Evolutionary conservation across 2,329 filamentous ascomycete species (phyloP).

Genomic region (Penicillium sp.): DNA sequence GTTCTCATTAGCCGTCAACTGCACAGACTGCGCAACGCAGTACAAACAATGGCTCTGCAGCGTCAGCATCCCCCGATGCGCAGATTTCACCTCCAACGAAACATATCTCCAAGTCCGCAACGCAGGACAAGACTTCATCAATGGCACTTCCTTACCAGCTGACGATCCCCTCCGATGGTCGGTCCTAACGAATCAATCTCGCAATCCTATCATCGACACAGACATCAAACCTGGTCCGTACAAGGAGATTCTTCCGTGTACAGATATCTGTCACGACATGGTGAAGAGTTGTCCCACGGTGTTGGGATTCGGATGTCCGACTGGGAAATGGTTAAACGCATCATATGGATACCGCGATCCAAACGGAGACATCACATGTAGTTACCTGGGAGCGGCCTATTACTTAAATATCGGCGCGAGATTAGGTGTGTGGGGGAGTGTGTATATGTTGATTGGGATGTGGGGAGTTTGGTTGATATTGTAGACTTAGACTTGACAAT

Average conservation of each 20-base stretch:
- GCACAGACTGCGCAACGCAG: conserved; percentile 71
- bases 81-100: conserved; percentile 68
- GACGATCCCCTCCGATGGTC: conserved; percentile 32
- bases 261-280: conserved; percentile 82
- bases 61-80: conserved; percentile 87
- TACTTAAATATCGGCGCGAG: conserved; percentile 43
- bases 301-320: conserved; percentile 75
- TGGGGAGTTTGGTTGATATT: conserved; percentile 15
- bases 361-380: conserved; percentile 54
- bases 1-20: conserved; percentile 79
- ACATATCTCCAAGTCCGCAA: conserved; percentile 69
- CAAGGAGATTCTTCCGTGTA: conserved; percentile 87
- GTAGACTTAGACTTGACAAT: conserved; percentile 3
- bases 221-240: conserved; percentile 81
- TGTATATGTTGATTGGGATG: conserved; percentile 19
- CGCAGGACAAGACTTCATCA: conserved; percentile 67
- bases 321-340: conserved; percentile 47
- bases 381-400: conserved; percentile 62
- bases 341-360: conserved; percentile 52
- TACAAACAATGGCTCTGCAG: conserved; percentile 97
- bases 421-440: conserved; percentile 9
- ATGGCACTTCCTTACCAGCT: conserved; percentile 59
- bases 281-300: conserved; percentile 80
- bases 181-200: conserved; percentile 57
- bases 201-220: conserved; percentile 72